phyloP scores from a whole-genome alignment of 1,139 yeast genomes.

The Candida albicans region DNA sequence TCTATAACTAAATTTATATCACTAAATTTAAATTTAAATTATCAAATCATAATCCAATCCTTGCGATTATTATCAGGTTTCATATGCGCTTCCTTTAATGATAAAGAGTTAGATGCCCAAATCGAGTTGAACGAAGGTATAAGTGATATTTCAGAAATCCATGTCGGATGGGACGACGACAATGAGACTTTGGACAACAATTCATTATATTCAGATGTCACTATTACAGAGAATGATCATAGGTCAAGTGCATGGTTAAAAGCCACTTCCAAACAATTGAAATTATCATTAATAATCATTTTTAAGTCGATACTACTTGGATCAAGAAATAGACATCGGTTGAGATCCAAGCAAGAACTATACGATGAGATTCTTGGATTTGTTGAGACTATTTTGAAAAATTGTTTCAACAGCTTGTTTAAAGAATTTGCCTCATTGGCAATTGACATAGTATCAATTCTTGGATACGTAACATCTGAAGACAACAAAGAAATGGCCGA shows the following conservation, averaged over 20 bases:
- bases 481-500: constrained; percentile 12
- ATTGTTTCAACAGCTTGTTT: constrained; percentile 37
- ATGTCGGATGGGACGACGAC: constrained; percentile 21
- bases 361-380: constrained; percentile 24
- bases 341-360: constrained; percentile 26
- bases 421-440: constrained; percentile 32
- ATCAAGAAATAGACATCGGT: constrained; percentile 18
- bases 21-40: constrained; percentile 26
- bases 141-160: constrained; percentile 17
- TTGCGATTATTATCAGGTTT: constrained; percentile 24
- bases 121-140: constrained; percentile 6
- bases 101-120: constrained; percentile 22
- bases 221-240: constrained; percentile 12
- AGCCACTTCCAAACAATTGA: constrained; percentile 64
- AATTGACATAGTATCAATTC: constrained; percentile 30
- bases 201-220: constrained; percentile 7
- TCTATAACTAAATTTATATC: constrained; percentile 30
- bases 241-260: constrained; percentile 62
- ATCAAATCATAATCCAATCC: constrained; percentile 20
- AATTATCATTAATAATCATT: constrained; percentile 39
- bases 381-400: constrained; percentile 21
- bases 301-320: constrained; percentile 26
- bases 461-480: constrained; percentile 18
- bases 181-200: constrained; percentile 9
- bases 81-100: constrained; percentile 30